Conservation (phyloP, 495 filamentous ascomycete genomes). For the Xylaria grammica region DNA sequence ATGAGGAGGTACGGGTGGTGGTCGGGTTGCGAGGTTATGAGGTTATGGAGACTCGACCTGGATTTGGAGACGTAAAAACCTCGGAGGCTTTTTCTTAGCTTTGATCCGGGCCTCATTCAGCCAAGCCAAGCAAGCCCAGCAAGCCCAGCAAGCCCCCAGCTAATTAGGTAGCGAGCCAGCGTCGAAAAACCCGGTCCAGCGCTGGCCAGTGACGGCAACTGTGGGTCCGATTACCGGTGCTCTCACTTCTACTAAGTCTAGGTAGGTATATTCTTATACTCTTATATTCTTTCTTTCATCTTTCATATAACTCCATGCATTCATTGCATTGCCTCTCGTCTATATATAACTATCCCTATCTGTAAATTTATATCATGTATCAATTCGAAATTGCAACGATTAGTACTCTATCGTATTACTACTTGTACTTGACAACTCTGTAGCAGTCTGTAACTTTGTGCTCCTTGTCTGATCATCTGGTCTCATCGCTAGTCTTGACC, state of each 20-base stretch:
- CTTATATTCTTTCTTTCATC: conserved; percentile 4
- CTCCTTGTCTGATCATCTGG: conserved; percentile 8
- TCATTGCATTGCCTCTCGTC: too few relatives aligned
- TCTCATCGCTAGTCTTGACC: conserved; percentile 16
- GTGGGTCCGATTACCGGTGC: conserved; percentile 8
- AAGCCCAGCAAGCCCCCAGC: conserved; percentile 9
- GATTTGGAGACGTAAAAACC: conserved; percentile 41
- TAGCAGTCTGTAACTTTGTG: conserved; percentile 29
- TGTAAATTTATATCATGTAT: neutral
- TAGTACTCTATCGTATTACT: conserved; percentile 42
- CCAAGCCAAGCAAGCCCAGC: conserved; percentile 15
- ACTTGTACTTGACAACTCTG: conserved; percentile 31
- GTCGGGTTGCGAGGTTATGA: conserved; percentile 40
- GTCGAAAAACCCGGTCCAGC: neutral
- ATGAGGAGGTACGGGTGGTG: conserved; percentile 29
- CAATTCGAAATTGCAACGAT: conserved; percentile 23
- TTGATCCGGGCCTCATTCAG: conserved; percentile 14
- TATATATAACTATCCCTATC: too few relatives aligned
- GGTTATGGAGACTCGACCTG: conserved; percentile 24
- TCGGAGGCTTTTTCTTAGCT: conserved; percentile 39
- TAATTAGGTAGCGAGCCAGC: neutral
- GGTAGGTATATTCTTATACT: conserved; percentile 16
- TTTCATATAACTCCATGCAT: neutral
- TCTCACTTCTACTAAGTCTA: neutral
- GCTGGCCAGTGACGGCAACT: conserved; percentile 18